Evolutionary conservation across 805 yeast genomes (phyloP).

Genomic region (Kluyveromyces dobzhanskii): DNA sequence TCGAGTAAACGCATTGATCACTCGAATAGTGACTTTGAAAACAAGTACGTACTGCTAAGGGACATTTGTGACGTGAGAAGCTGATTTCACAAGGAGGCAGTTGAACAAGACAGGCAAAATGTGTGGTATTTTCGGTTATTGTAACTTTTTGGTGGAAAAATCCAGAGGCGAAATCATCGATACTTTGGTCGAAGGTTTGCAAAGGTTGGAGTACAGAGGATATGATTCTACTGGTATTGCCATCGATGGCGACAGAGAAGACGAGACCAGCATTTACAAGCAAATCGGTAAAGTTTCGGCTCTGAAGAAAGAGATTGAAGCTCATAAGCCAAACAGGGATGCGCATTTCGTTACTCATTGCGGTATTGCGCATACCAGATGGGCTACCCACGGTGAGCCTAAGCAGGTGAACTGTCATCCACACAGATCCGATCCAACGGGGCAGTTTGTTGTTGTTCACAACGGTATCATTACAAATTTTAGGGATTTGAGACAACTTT

Average conservation of each 20-base stretch:
- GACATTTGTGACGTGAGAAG: no score
- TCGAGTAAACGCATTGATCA: no score
- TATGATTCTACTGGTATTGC: slow-evolving; percentile 97
- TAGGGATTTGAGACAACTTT: slow-evolving; percentile 79
- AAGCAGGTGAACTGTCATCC: slow-evolving; percentile 87
- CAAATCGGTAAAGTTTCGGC: slow-evolving; percentile 88
- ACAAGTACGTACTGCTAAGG: no score
- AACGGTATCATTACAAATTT: slow-evolving; percentile 97
- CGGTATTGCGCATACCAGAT: slow-evolving; percentile 98
- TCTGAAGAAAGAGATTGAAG: slow-evolving; percentile 56
- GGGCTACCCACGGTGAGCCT: slow-evolving; percentile 99
- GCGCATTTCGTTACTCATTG: slow-evolving; percentile 74
- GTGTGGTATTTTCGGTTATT: slow-evolving; percentile 98
- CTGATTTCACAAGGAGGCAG: no score
- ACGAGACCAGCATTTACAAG: slow-evolving; percentile 65
- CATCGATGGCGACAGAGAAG: slow-evolving; percentile 76
- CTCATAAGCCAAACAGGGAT: slow-evolving; percentile 44
- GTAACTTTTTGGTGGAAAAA: slow-evolving; percentile 87
- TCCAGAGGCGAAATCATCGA: slow-evolving; percentile 88
- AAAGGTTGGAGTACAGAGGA: slow-evolving; percentile 93
- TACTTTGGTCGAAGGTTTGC: slow-evolving; percentile 78
- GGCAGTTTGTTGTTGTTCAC: slow-evolving; percentile 89
- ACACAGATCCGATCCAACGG: slow-evolving; percentile 74
- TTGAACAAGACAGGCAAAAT: no score
- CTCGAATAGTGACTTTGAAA: no score